Base-by-base conservation (phyloP, 1,284 basidiomycete species). In the Schizophyllum commune region DNA sequence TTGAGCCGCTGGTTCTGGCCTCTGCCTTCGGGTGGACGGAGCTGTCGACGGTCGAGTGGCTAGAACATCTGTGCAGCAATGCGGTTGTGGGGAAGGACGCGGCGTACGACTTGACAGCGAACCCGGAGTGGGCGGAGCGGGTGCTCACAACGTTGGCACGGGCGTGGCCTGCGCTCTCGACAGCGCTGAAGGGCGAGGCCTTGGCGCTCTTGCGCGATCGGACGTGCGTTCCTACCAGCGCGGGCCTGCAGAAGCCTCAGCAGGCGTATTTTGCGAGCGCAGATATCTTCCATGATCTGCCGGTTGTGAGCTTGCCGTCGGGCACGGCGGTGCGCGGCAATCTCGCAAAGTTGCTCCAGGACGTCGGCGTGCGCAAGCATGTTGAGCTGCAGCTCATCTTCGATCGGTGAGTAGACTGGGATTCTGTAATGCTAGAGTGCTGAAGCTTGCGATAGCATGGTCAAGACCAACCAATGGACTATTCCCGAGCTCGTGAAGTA, bases 331-430 rank as follows among this genome's bases (percentile, higher is more conserved):
- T 96, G 64, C 95, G 91, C 69, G 91, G 90, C 1, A 76, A 80
- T 15, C 71, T 95, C 65, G 94, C 96, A 68, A 89, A 85, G 67
- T 73, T 98, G 22, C 74, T 99, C 4, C 78, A 85, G 27, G 83
- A 82, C 0, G 77, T 98, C 0, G 95, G 94, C 8, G 93, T 98
- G 9, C 83, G 94, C 21, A 91, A 89, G 68, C 96, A 98, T 67
- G 94, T 98, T 11, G 92, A 96, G 61, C 78, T 96, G 1, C 92
- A 96, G 70, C 77, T 95, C 4, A 80, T 95, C n/a, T 96, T 95
- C 69, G 83, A 87, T 63, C 79, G 91, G 88, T 91, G 62, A 62
- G 78, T 67, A 20, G 19, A 52, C 27, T 27, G 34, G 58, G 19
- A n/a, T 22, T n/a, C 15, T 15, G 9, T 20, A 7, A 15, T 52